A percentile compares a stretch with the other conserved stretches of the same genome.
These are phyloP conservation scores for Singerocomus inundabilis DNA, from an alignment of 1,284 basidiomycete genomes.

Conservation along the genomic window DNA sequence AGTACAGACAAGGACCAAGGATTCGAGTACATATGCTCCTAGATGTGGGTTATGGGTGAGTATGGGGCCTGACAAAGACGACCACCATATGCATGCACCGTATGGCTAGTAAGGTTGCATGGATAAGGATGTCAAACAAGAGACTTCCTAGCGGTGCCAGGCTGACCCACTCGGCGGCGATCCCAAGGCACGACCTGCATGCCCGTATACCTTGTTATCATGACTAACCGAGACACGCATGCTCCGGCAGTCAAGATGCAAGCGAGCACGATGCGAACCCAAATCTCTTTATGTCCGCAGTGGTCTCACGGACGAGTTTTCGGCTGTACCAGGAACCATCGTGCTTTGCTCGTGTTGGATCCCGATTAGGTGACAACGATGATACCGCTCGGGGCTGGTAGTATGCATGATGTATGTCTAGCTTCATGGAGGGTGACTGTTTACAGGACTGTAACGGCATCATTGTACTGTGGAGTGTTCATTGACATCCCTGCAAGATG, in stretches of 20 bases:
- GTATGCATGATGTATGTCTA: not conserved
- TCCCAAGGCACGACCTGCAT: not conserved
- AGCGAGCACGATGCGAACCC: slow-evolving; percentile 4
- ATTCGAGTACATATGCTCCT: too few relatives aligned
- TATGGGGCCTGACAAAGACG: too few relatives aligned
- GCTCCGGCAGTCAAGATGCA: not conserved
- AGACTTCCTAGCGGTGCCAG: not conserved
- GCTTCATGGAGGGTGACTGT: not conserved
- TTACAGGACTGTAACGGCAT: slow-evolving; percentile 9
- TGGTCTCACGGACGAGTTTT: slow-evolving; percentile 12
- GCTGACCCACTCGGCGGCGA: not conserved
- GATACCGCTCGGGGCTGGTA: not conserved
- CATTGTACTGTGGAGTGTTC: not conserved
- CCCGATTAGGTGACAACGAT: slow-evolving; percentile 6
- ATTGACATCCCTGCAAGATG: not conserved
- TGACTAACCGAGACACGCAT: not conserved
- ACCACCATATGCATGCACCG: too few relatives aligned
- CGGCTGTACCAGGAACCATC: not conserved
- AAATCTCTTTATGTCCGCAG: slow-evolving; percentile 10
- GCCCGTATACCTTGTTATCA: slow-evolving; percentile 2
- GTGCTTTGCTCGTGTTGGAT: slow-evolving; percentile 1
- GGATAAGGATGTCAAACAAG: too few relatives aligned
- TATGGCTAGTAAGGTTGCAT: too few relatives aligned
- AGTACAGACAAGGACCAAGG: too few relatives aligned
- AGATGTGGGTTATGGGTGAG: too few relatives aligned